Evolutionary conservation across 805 yeast species (phyloP).

Genomic region (Hanseniaspora singularis): DNA sequence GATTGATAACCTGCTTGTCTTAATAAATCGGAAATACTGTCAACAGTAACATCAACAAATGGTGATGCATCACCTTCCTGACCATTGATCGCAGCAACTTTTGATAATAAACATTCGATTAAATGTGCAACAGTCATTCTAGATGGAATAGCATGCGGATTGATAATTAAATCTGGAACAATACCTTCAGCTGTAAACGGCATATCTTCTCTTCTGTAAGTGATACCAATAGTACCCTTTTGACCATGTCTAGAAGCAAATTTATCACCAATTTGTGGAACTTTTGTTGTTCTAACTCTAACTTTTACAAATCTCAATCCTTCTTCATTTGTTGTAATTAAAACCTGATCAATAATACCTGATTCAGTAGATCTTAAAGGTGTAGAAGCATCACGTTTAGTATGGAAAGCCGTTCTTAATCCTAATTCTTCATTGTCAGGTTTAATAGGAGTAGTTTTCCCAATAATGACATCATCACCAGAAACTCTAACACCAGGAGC

Average conservation of each 20-base stretch:
- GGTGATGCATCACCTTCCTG: conserved; percentile 99
- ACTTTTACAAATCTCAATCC: conserved; percentile 96
- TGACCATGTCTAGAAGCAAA: conserved; percentile 99
- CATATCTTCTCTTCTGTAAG: conserved; percentile 97
- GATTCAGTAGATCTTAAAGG: conserved; percentile 93
- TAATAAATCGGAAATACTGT: conserved; percentile 81
- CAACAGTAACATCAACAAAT: conserved; percentile 95
- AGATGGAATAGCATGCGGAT: conserved; percentile 99
- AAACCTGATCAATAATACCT: conserved; percentile 96
- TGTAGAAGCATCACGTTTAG: conserved; percentile 97
- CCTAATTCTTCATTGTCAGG: conserved; percentile 98
- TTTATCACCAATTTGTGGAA: conserved; percentile 98
- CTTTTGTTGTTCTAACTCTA: conserved; percentile 95
- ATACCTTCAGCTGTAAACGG: conserved; percentile 92
- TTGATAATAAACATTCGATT: conserved; percentile 92
- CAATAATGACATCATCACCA: conserved; percentile 97
- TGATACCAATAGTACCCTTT: conserved; percentile 99
- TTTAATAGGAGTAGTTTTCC: conserved; percentile 98
- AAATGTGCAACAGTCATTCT: conserved; percentile 99
- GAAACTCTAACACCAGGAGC: conserved; percentile 98
- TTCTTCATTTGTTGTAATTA: conserved; percentile 94
- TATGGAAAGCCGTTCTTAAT: conserved; percentile 95
- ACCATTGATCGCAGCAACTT: conserved; percentile 89
- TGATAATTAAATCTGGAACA: conserved; percentile 93
- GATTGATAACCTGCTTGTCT: conserved; percentile 96